A percentile compares a stretch with the other conserved stretches of the same genome.
phyloP scores from a whole-genome alignment of 345 rosid species.

The Excoecaria agallocha region DNA sequence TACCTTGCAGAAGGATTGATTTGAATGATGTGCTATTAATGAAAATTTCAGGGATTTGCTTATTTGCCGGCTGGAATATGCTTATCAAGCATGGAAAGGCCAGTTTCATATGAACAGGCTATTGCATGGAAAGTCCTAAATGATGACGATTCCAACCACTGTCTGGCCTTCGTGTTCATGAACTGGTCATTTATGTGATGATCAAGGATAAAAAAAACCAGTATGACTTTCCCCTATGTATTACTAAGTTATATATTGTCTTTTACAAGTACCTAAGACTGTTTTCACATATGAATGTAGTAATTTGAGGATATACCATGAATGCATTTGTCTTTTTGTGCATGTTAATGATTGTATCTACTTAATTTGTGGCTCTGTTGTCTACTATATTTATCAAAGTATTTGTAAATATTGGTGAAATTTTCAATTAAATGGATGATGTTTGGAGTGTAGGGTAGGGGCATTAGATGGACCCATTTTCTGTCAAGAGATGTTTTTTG shows the following conservation, averaged over 20 bases:
- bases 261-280: neutral
- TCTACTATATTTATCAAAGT: neutral
- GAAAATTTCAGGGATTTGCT: slow-evolving; percentile 65
- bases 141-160: slow-evolving; percentile 81
- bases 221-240: slow-evolving; percentile 4
- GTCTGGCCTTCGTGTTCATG: slow-evolving; percentile 88
- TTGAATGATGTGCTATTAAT: neutral
- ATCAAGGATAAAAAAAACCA: neutral
- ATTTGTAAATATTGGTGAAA: neutral
- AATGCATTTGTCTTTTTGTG: neutral
- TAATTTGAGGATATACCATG: neutral
- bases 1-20: too few species aligned
- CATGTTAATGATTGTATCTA: slow-evolving; percentile 7
- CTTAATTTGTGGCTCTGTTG: neutral
- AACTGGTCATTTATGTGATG: slow-evolving; percentile 88
- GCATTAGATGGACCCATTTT: neutral
- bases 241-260: slow-evolving; percentile 1
- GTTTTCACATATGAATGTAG: neutral
- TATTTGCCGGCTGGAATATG: slow-evolving; percentile 85
- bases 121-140: slow-evolving; percentile 94
- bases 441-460: neutral
- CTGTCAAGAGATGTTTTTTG: neutral
- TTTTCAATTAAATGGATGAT: slow-evolving; percentile 6
- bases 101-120: slow-evolving; percentile 79
- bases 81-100: slow-evolving; percentile 95